phyloP scores from a whole-genome alignment of 192 early-diverging fungal genomes.

The Coemansia brasiliensis region DNA sequence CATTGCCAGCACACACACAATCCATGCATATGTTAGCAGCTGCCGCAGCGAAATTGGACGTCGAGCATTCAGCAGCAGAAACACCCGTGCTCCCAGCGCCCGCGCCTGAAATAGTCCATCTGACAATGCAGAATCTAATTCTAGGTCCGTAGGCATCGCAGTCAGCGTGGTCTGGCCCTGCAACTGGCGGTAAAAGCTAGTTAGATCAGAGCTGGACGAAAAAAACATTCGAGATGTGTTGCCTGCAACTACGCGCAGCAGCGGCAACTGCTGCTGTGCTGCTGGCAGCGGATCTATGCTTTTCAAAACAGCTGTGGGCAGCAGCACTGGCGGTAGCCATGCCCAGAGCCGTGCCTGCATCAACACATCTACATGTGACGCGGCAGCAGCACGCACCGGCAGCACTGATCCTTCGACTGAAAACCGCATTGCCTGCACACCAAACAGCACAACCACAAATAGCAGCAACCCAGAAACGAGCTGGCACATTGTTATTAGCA shows the following conservation, averaged over 20 bases:
- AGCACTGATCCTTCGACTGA: constrained; percentile 39
- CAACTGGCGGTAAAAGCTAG: constrained; percentile 42
- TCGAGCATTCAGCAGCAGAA: constrained; percentile 20
- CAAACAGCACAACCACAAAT: constrained; percentile 50
- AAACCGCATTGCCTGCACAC: constrained; percentile 36
- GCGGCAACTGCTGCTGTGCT: background rate
- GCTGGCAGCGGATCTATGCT: constrained; percentile 16
- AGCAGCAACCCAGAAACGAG: constrained; percentile 28
- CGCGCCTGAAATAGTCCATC: constrained; percentile 31
- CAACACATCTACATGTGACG: constrained; percentile 19
- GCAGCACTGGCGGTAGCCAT: constrained; percentile 27
- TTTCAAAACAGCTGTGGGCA: constrained; percentile 17
- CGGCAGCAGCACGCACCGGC: constrained; percentile 28
- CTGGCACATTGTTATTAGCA: constrained; percentile 35
- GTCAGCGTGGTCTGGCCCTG: constrained; percentile 20
- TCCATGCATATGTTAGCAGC: constrained; percentile 43
- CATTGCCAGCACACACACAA: constrained; percentile 44
- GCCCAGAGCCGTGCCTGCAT: constrained; percentile 45
- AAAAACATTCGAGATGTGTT: constrained; percentile 42
- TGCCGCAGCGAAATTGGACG: constrained; percentile 18
- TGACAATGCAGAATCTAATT: constrained; percentile 26
- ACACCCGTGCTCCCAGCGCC: constrained; percentile 36
- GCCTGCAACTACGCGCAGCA: constrained; percentile 16
- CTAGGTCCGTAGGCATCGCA: constrained; percentile 10
- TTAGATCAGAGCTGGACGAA: constrained; percentile 47